phyloP scores from a whole-genome alignment of 257 asterid species.

The Nicotiana tabacum region DNA sequence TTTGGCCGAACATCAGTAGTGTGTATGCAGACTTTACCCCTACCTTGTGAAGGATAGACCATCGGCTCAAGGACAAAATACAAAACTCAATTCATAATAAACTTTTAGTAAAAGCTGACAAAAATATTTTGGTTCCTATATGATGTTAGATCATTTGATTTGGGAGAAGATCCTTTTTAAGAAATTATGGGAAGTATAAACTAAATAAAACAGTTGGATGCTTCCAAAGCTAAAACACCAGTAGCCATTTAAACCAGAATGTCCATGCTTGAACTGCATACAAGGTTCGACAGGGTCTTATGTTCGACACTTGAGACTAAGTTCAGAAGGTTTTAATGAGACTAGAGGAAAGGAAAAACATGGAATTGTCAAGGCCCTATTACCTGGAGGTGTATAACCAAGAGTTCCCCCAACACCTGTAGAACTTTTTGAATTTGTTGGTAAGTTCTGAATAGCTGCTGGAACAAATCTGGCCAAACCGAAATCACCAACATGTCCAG shows the following conservation, averaged over 20 bases:
- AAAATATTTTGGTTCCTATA: neutral
- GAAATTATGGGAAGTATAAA: neutral
- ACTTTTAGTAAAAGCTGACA: too few relatives aligned
- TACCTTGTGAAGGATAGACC: too few relatives aligned
- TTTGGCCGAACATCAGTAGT: too few relatives aligned
- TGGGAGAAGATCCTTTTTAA: neutral
- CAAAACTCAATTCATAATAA: too few relatives aligned
- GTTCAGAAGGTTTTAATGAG: neutral
- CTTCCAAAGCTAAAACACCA: neutral
- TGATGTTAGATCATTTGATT: neutral
- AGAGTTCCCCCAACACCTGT: too few relatives aligned
- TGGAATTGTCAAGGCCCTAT: too few relatives aligned
- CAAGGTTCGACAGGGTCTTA: too few relatives aligned
- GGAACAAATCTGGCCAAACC: conserved; percentile 12
- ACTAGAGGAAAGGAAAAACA: too few relatives aligned
- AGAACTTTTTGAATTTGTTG: too few relatives aligned
- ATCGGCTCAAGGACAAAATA: too few relatives aligned
- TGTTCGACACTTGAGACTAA: neutral
- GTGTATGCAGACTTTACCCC: too few relatives aligned
- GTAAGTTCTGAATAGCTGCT: neutral
- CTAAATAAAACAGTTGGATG: neutral
- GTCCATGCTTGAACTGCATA: neutral
- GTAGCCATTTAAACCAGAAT: neutral
- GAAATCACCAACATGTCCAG: conserved; percentile 20
- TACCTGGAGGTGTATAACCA: too few relatives aligned